phyloP scores from a whole-genome alignment of 257 asterid species.

The Solanum dulcamara region DNA sequence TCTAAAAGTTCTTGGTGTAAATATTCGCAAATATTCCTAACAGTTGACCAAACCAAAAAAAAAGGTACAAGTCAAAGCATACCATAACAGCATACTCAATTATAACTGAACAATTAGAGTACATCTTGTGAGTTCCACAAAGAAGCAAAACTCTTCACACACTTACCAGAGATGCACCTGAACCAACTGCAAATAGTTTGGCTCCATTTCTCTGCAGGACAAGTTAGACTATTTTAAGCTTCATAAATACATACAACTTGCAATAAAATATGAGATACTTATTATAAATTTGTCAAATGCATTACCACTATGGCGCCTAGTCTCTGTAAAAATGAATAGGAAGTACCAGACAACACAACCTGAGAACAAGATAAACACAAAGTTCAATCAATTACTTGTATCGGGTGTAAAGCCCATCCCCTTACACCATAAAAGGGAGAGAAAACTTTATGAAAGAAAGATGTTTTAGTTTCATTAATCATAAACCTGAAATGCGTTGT shows the following conservation, averaged over 20 bases:
- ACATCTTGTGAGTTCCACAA: background rate
- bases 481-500: slow-evolving; percentile 90
- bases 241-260: background rate
- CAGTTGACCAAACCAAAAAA: background rate
- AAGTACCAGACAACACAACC: slow-evolving; percentile 93
- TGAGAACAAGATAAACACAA: slow-evolving; percentile 11
- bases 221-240: slow-evolving; percentile 4
- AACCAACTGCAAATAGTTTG: slow-evolving; percentile 83
- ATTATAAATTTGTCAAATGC: background rate
- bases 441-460: background rate
- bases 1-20: background rate
- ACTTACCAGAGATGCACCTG: slow-evolving; percentile 84
- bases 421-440: background rate
- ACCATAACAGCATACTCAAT: background rate
- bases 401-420: background rate
- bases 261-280: background rate
- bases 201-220: slow-evolving; percentile 80
- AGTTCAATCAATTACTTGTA: background rate
- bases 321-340: slow-evolving; percentile 68
- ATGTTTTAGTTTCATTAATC: background rate
- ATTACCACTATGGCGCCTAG: slow-evolving; percentile 78
- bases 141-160: background rate
- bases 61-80: background rate
- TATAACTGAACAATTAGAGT: background rate
- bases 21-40: background rate